phyloP scores from a whole-genome alignment of 305 asterid genomes.

The Solanum hybrid region DNA sequence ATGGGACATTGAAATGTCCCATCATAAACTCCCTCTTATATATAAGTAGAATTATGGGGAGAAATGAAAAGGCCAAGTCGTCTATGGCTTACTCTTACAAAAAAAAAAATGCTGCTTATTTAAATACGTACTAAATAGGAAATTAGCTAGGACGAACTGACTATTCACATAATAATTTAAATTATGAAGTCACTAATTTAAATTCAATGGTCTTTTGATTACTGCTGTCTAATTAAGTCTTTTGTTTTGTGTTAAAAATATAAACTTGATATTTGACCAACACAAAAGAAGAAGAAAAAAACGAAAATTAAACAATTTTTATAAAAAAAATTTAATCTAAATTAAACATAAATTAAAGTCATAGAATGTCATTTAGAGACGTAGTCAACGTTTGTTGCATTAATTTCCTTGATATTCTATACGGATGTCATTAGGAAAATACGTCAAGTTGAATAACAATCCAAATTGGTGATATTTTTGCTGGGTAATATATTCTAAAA shows the following conservation, averaged over 20 bases:
- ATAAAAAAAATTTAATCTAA: not conserved
- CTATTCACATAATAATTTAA: not conserved
- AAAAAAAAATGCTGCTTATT: not conserved
- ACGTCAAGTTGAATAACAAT: not conserved
- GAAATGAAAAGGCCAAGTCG: not conserved
- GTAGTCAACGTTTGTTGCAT: not conserved
- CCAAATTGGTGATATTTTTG: not conserved
- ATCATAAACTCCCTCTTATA: no score
- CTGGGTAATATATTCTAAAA: not conserved
- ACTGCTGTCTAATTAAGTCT: not conserved
- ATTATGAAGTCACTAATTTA: not conserved
- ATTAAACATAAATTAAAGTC: not conserved
- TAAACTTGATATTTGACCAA: not conserved
- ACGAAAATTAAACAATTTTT: not conserved
- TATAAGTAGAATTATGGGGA: not conserved
- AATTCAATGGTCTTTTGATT: not conserved
- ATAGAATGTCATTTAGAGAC: not conserved
- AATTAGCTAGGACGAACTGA: not conserved
- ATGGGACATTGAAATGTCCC: no score
- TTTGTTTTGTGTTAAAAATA: not conserved
- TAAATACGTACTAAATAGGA: not conserved
- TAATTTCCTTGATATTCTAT: not conserved
- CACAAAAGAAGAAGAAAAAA: not conserved
- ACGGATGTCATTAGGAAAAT: not conserved
- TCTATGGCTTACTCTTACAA: not conserved